Base-by-base conservation (phyloP, 2,329 filamentous ascomycete genomes). In the Fusarium paranaense region DNA sequence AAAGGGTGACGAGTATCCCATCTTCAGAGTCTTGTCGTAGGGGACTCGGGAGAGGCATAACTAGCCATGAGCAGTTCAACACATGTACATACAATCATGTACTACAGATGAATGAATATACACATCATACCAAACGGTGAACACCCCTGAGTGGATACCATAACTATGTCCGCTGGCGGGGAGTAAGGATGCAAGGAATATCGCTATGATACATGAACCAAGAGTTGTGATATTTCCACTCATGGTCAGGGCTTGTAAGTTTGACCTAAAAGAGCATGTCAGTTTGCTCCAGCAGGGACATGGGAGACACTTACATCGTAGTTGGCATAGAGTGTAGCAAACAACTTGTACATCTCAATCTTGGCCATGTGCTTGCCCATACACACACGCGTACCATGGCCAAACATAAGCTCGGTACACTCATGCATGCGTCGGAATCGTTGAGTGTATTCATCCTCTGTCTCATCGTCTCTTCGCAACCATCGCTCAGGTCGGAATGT, bases 1-100 rank as follows among this genome's bases (percentile, higher is more conserved):
- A 6, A 74, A 57, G 1, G 79, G 78, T 0, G 80, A 82, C 35
- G 80, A 82, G 62, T 82, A 81, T 61, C 80, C 74, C 6, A 66
- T 82, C 4, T 82, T 78, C 30, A 70, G 80, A 1, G 66, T 81
- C 8, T 1, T 75, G 2, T 42, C 33, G 11, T 16, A 25, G 3
- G 11, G 10, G 16, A 2, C 5, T n/a, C 16, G 6, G 9, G 25
- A 2, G 25, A 30, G 25, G 6, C 2, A 42, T 30, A 11, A 30
- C 27, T 2, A 9, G 4, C 25, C 16, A 30, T 52, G 25, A 30
- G 6, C 0, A 52, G 25, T 4, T 11, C 10, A 27, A 18, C n/a
- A 18, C 10, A 52, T 30, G 10, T 30, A n/a, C 18, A 52, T 52
- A 30, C 1, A 30, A 10, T 14, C 27, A 52, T 32, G 9, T 32